Base-by-base conservation (phyloP, 495 filamentous ascomycete genomes). In the Astrocystis sublimbata region DNA sequence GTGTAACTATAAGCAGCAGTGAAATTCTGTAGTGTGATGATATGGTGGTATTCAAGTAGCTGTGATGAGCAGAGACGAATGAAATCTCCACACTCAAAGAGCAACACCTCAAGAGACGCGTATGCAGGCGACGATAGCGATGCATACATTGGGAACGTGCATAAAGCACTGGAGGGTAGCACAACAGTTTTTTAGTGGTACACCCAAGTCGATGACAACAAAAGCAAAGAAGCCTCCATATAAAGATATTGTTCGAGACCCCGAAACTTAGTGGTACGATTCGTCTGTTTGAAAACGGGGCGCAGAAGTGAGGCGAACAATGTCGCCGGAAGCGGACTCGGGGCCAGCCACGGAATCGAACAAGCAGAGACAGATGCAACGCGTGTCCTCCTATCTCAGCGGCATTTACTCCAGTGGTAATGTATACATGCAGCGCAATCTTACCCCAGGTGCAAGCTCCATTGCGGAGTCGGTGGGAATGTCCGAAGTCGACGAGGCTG, bases 241-340 rank as follows among this genome's bases (percentile, higher is more conserved):
- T 46, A 42, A 31, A 21, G 40, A 55, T 30, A 23, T 31, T 26
- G 40, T 49, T 56, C 41, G 51, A 62, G 51, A 41, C 30, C 51
- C 21, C n/a, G 8, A 26, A 35, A 47, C n/a, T 43, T 45, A 23
- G 13, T 45, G 31, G 50, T 45, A 62, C 47, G 38, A 72, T 72
- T 72, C 68, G 70, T 65, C 52, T 50, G 53, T 60, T 8, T 38
- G 43, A 72, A 72, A 70, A 70, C 52, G 64, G 68, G 70, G 70
- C 68, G 65, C 66, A 55, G 59, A 70, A 72, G 70, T 72, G 70
- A 72, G 70, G 70, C 70, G 70, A 65, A 70, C 69, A 65, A 55
- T 58, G 61, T 65, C 62, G 63, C 67, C 65, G 58, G 61, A 59
- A 66, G 69, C 54, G 68, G 63, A 68, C 65, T 66, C 63, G 65